A percentile compares a stretch with the other conserved stretches of the same genome.
Evolutionary conservation across 208 protist genomes (phyloP).

Genomic region (Wallacemonas collosoma): DNA sequence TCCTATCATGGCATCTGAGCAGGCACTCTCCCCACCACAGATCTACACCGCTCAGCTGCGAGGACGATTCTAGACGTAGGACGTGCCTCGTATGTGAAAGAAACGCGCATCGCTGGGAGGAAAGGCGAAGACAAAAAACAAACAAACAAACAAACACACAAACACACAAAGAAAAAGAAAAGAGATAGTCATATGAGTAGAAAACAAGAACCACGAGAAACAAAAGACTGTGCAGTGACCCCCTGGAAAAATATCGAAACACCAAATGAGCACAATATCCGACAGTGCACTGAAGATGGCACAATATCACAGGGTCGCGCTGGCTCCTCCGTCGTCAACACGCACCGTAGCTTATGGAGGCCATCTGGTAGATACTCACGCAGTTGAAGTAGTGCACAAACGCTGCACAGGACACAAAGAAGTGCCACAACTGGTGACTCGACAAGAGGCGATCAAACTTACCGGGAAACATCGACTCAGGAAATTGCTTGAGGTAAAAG

Average conservation of each 20-base stretch:
- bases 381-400: slow-evolving; percentile 57
- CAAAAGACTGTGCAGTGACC: too few species aligned
- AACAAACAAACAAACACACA: background rate
- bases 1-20: too few species aligned
- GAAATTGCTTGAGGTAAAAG: slow-evolving; percentile 54
- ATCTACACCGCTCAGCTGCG: too few species aligned
- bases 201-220: too few species aligned
- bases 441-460: slow-evolving; percentile 52
- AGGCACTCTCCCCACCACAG: too few species aligned
- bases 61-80: background rate
- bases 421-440: slow-evolving; percentile 67
- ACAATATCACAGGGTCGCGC: too few species aligned
- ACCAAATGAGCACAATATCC: too few species aligned
- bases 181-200: too few species aligned
- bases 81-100: slow-evolving; percentile 13
- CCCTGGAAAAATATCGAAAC: too few species aligned
- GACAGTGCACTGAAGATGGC: too few species aligned
- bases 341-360: slow-evolving; percentile 27
- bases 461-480: slow-evolving; percentile 47
- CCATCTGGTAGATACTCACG: slow-evolving; percentile 43
- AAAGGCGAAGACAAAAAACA: slow-evolving; percentile 7
- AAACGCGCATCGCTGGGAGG: background rate
- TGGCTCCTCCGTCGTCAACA: slow-evolving; percentile 19
- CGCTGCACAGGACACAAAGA: slow-evolving; percentile 52
- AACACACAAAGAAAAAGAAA: too few species aligned